Evolutionary conservation across 192 early-diverging fungal species (phyloP).

Genomic region (Mortierella hygrophila): DNA sequence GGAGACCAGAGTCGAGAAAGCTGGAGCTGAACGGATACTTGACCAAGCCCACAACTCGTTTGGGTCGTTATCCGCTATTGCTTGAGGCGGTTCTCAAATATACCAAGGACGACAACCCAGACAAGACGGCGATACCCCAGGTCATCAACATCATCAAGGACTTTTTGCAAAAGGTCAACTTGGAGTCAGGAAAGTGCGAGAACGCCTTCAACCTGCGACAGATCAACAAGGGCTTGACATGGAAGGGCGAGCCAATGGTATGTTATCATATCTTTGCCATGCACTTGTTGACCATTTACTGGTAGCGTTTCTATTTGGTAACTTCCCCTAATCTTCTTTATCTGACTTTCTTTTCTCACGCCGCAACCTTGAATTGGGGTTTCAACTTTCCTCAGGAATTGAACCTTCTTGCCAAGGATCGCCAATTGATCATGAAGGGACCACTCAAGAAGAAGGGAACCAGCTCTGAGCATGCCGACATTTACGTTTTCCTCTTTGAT

Average conservation of each 20-base stretch:
- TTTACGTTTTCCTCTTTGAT: conserved; percentile 89
- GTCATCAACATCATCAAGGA: conserved; percentile 79
- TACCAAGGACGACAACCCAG: conserved; percentile 86
- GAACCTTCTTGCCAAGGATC: conserved; percentile 75
- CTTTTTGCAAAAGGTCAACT: conserved; percentile 84
- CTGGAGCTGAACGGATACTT: conserved; percentile 90
- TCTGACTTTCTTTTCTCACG: conserved; percentile 9
- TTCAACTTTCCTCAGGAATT: conserved; percentile 68
- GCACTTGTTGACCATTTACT: too few species aligned
- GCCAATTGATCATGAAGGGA: conserved; percentile 85
- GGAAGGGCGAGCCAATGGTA: conserved; percentile 62
- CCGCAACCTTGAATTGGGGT: conserved; percentile 11
- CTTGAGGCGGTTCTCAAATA: conserved; percentile 85
- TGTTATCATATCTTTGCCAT: background rate
- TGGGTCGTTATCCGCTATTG: conserved; percentile 89
- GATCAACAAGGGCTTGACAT: conserved; percentile 77
- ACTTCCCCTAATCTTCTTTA: background rate
- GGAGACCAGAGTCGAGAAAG: conserved; percentile 82
- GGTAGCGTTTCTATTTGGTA: background rate
- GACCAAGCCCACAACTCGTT: conserved; percentile 87
- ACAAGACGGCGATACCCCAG: conserved; percentile 78
- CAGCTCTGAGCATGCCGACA: conserved; percentile 69
- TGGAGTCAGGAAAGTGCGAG: conserved; percentile 89
- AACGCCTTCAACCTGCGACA: conserved; percentile 86
- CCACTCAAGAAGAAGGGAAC: conserved; percentile 78